Percentiles rank a stretch among this genome's conserved stretches.
Evolutionary conservation across 2,329 filamentous ascomycete genomes (phyloP).

Genomic region (Huntiella abstrusa): DNA sequence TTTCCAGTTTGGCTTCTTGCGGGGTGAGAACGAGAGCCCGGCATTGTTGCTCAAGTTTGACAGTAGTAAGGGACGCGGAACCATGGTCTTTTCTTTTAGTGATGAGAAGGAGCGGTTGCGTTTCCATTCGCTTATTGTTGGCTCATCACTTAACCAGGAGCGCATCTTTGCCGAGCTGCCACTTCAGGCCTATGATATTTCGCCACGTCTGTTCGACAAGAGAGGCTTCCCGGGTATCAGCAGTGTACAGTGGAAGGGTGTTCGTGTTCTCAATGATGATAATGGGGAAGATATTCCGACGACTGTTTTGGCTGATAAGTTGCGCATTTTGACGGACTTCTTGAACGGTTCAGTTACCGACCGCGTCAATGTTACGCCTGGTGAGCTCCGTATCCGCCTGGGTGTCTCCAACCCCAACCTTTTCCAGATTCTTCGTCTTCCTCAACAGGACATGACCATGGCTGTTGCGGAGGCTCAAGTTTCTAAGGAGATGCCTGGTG

Average conservation of each 20-base stretch:
- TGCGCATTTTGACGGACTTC: constrained; percentile 59
- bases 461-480: constrained; percentile 52
- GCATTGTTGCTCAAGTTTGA: constrained; percentile 53
- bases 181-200: constrained; percentile 45
- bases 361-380: constrained; percentile 60
- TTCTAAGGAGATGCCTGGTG: constrained; percentile 40
- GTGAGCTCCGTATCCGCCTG: constrained; percentile 50
- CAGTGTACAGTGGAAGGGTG: constrained; percentile 43
- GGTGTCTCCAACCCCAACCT: constrained; percentile 42
- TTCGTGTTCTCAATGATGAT: constrained; percentile 55
- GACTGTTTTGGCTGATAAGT: constrained; percentile 56
- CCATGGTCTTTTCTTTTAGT: constrained; percentile 60
- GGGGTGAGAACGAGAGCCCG: constrained; percentile 50
- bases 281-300: constrained; percentile 40
- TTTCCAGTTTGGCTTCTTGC: constrained; percentile 59
- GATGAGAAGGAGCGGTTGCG: constrained; percentile 51
- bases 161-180: constrained; percentile 51
- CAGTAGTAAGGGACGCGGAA: constrained; percentile 44
- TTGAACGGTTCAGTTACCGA: constrained; percentile 65
- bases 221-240: constrained; percentile 31
- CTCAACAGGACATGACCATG: constrained; percentile 60
- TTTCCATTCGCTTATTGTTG: constrained; percentile 56
- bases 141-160: constrained; percentile 50
- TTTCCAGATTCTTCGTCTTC: constrained; percentile 49
- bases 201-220: constrained; percentile 30